A percentile compares a stretch with the other conserved stretches of the same genome.
Conservation (phyloP, 192 early-diverging fungal species). For the Linnemannia elongata region DNA sequence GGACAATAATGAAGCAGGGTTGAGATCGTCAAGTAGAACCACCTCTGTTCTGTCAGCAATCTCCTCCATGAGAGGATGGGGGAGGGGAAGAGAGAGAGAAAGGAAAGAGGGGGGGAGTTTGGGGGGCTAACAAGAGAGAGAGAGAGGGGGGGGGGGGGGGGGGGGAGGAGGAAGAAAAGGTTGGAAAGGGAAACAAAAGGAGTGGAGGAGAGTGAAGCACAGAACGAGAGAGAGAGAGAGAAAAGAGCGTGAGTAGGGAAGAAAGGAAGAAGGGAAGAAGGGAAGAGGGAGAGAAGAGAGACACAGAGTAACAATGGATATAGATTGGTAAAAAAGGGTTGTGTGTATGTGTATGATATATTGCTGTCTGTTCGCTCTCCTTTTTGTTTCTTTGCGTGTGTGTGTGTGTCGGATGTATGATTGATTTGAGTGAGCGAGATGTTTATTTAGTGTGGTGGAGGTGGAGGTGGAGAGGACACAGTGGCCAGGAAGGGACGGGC, state of each 20-base stretch:
- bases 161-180: too few species aligned
- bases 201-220: not conserved
- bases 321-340: not conserved
- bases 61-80: conserved; percentile 13
- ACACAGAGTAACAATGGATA: not conserved
- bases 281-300: not conserved
- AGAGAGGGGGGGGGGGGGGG: not conserved
- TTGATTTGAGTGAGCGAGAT: not conserved
- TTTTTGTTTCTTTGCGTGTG: not conserved
- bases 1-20: conserved; percentile 11
- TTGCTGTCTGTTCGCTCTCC: conserved; percentile 12
- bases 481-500: not conserved
- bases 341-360: not conserved
- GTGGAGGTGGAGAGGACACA: not conserved
- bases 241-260: not conserved
- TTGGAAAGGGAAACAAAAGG: not conserved
- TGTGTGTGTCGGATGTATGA: not conserved
- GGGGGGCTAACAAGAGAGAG: not conserved
- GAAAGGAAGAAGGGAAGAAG: not conserved
- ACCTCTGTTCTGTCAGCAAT: conserved; percentile 37
- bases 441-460: not conserved
- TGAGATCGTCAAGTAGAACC: conserved; percentile 41
- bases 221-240: not conserved
- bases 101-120: not conserved
- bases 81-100: not conserved